phyloP scores from a whole-genome alignment of 129 eudicot species.

The Pulicaria dysenterica region DNA sequence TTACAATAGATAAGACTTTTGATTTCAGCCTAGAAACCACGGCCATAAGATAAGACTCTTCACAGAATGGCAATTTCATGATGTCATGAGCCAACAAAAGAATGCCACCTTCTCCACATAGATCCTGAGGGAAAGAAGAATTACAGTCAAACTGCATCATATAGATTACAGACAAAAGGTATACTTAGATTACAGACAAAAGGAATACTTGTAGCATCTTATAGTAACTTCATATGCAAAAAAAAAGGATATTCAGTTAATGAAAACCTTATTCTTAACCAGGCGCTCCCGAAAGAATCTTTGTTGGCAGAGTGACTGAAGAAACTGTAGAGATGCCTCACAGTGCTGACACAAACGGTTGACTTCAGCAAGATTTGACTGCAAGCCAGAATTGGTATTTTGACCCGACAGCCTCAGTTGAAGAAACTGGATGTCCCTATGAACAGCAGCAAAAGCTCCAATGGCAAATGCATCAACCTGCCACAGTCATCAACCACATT shows the following conservation, averaged over 20 bases:
- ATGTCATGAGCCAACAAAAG: conserved; percentile 73
- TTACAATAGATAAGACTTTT: conserved; percentile 80
- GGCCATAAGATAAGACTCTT: conserved; percentile 50
- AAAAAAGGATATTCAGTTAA: neutral
- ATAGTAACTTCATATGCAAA: neutral
- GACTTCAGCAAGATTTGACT: conserved; percentile 52
- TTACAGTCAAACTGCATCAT: conserved; percentile 22
- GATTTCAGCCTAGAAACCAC: conserved; percentile 82
- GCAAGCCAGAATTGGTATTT: conserved; percentile 18
- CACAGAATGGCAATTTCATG: conserved; percentile 50
- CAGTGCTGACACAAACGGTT: conserved; percentile 80
- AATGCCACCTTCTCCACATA: conserved; percentile 88
- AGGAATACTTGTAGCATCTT: neutral
- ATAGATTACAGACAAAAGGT: conserved; percentile 2
- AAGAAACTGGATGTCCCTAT: conserved; percentile 61
- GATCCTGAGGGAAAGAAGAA: conserved; percentile 57
- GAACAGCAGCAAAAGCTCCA: conserved; percentile 76
- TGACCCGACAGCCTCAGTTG: conserved; percentile 58
- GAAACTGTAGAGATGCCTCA: conserved; percentile 90
- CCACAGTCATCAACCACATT: conserved; percentile 33
- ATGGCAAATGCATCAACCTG: conserved; percentile 82
- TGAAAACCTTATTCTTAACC: conserved; percentile 76
- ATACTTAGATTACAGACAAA: neutral
- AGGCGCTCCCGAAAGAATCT: conserved; percentile 77
- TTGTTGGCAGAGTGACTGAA: conserved; percentile 79